phyloP scores from a whole-genome alignment of 495 filamentous ascomycete genomes.

The Evernia prunastri region DNA sequence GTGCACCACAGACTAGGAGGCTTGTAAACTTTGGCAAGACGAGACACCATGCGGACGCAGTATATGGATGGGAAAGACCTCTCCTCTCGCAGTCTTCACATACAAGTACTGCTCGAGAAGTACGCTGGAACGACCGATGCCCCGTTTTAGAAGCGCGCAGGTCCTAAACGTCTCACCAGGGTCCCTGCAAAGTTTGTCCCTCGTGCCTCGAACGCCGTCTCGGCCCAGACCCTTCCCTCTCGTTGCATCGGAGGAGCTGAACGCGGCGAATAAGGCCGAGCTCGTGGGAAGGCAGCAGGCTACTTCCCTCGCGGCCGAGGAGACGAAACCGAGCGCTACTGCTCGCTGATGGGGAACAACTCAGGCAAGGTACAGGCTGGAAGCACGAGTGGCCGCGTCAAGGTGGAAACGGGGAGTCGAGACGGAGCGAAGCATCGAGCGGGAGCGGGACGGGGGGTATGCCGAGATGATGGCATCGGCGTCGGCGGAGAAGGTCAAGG shows the following conservation, averaged over 20 bases:
- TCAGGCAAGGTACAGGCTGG: background rate
- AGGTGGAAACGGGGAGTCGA: background rate
- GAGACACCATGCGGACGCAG: background rate
- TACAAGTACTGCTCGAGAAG: constrained; percentile 19
- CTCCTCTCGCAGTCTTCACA: constrained; percentile 5
- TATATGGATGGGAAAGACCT: background rate
- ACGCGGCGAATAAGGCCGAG: constrained; percentile 6
- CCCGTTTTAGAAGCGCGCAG: background rate
- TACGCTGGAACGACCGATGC: background rate
- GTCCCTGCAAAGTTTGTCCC: constrained; percentile 13
- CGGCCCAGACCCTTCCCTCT: background rate
- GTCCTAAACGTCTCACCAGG: background rate
- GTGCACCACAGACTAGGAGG: background rate
- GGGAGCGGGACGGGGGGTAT: constrained; percentile 4
- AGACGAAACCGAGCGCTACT: background rate
- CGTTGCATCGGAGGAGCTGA: constrained; percentile 11
- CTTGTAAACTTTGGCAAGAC: background rate
- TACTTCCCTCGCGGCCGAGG: background rate
- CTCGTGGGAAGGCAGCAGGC: constrained; percentile 1
- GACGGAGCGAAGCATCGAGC: constrained; percentile 1
- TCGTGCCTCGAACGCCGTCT: constrained; percentile 10
- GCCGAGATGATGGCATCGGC: background rate
- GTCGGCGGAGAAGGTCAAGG: background rate
- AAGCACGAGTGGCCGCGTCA: background rate
- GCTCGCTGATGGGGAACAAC: background rate